These are phyloP conservation scores for Exophiala viscosa DNA, from an alignment of 2,329 filamentous ascomycete genomes.

Conservation along the genomic window DNA sequence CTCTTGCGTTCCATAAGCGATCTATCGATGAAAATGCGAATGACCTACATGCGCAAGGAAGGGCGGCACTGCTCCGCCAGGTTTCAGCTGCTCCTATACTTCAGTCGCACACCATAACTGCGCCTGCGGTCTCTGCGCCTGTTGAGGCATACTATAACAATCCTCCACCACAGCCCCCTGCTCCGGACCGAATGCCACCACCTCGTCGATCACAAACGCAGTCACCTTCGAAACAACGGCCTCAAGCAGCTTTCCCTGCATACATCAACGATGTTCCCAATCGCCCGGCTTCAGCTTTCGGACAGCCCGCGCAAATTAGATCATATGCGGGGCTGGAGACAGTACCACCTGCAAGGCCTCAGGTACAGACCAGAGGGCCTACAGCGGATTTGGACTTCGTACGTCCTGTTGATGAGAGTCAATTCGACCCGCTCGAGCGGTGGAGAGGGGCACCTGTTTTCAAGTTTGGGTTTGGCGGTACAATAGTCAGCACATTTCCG, in stretches of 20 bases:
- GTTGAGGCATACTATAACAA: conserved; percentile 31
- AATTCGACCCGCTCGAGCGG: conserved; percentile 72
- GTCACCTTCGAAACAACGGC: conserved; percentile 55
- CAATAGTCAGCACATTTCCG: conserved; percentile 79
- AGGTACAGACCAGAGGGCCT: conserved; percentile 39
- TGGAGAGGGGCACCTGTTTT: conserved; percentile 90
- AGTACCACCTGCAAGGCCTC: conserved; percentile 28
- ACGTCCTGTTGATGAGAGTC: conserved; percentile 52
- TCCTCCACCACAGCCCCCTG: conserved; percentile 36
- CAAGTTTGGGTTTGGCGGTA: conserved; percentile 81
- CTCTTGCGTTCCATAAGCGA: conserved; percentile 50
- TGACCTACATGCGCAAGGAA: background rate
- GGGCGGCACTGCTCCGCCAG: conserved; percentile 4
- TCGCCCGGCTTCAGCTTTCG: conserved; percentile 54
- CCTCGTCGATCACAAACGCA: conserved; percentile 55
- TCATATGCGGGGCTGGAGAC: conserved; percentile 24
- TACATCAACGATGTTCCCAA: conserved; percentile 45
- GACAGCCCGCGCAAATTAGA: conserved; percentile 36
- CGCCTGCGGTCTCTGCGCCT: conserved; percentile 16
- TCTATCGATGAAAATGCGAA: conserved; percentile 20
- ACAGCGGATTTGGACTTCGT: conserved; percentile 55
- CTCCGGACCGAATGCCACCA: conserved; percentile 29
- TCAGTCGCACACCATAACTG: conserved; percentile 23
- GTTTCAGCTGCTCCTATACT: conserved; percentile 8
- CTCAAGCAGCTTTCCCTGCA: conserved; percentile 43